Conservation (phyloP, 2,329 filamentous ascomycete genomes). For the Colletotrichum limetticola region DNA sequence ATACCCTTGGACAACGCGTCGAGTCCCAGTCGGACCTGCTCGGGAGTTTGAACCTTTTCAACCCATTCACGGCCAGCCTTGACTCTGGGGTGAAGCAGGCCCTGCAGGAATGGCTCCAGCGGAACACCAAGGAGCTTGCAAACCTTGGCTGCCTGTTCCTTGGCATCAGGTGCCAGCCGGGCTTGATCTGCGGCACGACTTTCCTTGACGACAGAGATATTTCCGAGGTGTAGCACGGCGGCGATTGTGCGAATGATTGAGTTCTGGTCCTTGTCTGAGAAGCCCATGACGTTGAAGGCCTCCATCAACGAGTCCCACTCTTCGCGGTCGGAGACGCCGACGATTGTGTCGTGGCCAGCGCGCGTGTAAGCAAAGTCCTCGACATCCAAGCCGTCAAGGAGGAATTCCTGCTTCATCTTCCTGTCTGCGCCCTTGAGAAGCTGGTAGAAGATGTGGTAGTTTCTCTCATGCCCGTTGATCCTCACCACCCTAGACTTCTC, state of each 20-base stretch:
- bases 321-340: slow-evolving; percentile 87
- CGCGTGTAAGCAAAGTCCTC: slow-evolving; percentile 93
- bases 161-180: slow-evolving; percentile 79
- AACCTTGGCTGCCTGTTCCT: slow-evolving; percentile 79
- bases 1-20: slow-evolving; percentile 97
- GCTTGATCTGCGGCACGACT: slow-evolving; percentile 93
- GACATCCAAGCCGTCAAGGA: slow-evolving; percentile 79
- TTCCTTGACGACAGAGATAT: slow-evolving; percentile 89
- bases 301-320: slow-evolving; percentile 94
- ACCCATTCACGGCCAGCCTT: slow-evolving; percentile 98
- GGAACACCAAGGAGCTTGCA: slow-evolving; percentile 88
- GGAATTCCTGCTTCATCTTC: slow-evolving; percentile 78
- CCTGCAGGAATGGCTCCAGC: slow-evolving; percentile 85
- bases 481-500: slow-evolving; percentile 98
- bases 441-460: slow-evolving; percentile 98
- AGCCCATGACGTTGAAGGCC: slow-evolving; percentile 94
- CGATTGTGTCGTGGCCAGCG: slow-evolving; percentile 90
- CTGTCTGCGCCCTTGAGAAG: slow-evolving; percentile 84
- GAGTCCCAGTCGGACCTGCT: slow-evolving; percentile 90
- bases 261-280: slow-evolving; percentile 84
- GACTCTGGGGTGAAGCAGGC: slow-evolving; percentile 89
- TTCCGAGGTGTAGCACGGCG: slow-evolving; percentile 92
- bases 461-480: slow-evolving; percentile 87
- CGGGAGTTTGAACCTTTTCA: slow-evolving; percentile 96
- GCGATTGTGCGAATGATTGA: slow-evolving; percentile 89